These are phyloP conservation scores for Tillandsia leiboldiana DNA, from an alignment of 176 grass and related monocot species.

Conservation along the genomic window DNA sequence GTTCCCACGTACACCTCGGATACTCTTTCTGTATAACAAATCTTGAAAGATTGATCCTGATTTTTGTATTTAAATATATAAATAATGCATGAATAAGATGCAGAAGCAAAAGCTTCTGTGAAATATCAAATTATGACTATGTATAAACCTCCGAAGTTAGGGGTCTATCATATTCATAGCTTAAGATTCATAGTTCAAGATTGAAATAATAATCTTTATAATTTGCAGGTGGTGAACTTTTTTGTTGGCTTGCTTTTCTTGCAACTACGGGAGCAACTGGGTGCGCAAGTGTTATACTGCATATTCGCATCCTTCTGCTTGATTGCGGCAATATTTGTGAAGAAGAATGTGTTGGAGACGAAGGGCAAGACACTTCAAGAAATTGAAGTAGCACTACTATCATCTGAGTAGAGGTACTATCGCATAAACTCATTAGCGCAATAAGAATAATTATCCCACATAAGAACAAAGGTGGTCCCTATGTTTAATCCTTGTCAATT, in stretches of 20 bases:
- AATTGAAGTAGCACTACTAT: constrained; percentile 86
- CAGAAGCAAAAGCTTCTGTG: not conserved
- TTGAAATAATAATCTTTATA: constrained; percentile 4
- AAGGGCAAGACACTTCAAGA: constrained; percentile 97
- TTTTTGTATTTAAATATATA: not conserved
- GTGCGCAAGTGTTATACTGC: constrained; percentile 70
- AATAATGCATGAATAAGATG: not conserved
- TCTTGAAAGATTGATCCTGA: not conserved
- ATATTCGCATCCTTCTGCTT: constrained; percentile 78
- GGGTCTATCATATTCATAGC: not conserved
- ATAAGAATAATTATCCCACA: not conserved
- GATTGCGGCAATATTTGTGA: constrained; percentile 82
- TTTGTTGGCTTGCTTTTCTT: constrained; percentile 88
- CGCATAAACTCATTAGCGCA: not conserved
- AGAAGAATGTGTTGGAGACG: constrained; percentile 72
- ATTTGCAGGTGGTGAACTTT: constrained; percentile 72
- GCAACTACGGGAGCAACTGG: constrained; percentile 65
- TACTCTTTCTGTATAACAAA: not conserved
- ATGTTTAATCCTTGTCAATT: not conserved
- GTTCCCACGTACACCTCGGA: not conserved
- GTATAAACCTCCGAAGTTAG: not conserved
- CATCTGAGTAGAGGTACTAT: constrained; percentile 48
- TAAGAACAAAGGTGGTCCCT: no score
- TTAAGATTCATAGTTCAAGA: no score
- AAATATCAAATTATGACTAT: not conserved